Conservation (phyloP, 78 protist genomes). For the Pigoraptor vietnamica region DNA sequence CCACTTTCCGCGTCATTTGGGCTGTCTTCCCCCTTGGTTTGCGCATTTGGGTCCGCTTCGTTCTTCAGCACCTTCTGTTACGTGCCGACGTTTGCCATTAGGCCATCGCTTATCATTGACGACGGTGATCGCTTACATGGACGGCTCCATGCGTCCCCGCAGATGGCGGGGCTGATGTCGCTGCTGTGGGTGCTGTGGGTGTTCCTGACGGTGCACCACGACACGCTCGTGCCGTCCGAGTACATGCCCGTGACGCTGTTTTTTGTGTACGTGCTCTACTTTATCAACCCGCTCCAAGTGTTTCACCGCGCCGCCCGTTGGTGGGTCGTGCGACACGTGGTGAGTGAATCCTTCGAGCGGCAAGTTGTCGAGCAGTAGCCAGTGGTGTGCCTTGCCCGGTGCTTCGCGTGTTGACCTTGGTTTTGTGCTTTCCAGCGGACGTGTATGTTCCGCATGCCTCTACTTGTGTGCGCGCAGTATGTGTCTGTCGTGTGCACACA, state of each 20-base stretch:
- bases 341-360: neutral
- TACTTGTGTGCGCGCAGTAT: too few relatives aligned
- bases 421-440: too few relatives aligned
- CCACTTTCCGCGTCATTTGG: too few relatives aligned
- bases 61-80: neutral
- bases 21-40: too few relatives aligned
- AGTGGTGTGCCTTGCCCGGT: too few relatives aligned
- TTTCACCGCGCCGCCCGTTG: conserved; percentile 7
- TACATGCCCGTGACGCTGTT: neutral
- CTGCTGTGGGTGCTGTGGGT: neutral
- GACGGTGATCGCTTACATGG: too few relatives aligned
- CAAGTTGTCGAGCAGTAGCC: too few relatives aligned
- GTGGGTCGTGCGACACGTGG: neutral
- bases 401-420: too few relatives aligned
- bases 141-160: neutral
- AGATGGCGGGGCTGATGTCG: conserved; percentile 1
- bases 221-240: neutral
- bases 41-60: too few relatives aligned
- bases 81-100: neutral
- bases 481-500: neutral
- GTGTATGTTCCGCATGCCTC: too few relatives aligned
- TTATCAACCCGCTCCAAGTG: neutral
- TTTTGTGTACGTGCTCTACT: neutral
- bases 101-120: too few relatives aligned
- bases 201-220: neutral